Conservation (phyloP, 1,139 yeast genomes). For the Debaryomyces psychrophilus region DNA sequence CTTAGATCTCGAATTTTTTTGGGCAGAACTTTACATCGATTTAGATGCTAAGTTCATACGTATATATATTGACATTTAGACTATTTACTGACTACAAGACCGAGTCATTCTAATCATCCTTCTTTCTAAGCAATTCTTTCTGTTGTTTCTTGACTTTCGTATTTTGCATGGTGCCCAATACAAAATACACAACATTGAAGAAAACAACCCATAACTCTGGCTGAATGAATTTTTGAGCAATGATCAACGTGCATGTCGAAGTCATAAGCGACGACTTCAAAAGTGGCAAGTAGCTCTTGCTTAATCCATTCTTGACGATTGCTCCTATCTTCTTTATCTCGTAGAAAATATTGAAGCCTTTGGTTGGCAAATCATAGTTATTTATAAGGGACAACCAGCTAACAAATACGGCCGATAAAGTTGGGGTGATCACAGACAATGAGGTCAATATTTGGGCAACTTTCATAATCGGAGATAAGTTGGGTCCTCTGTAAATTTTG, state of each 20-base stretch:
- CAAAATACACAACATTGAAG: conserved; percentile 72
- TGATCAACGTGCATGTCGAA: conserved; percentile 60
- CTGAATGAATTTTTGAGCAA: conserved; percentile 75
- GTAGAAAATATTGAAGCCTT: conserved; percentile 10
- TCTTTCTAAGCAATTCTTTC: conserved; percentile 16
- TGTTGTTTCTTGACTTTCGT: conserved; percentile 57
- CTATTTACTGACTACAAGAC: neutral
- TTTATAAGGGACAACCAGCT: conserved; percentile 55
- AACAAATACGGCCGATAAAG: conserved; percentile 59
- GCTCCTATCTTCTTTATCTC: conserved; percentile 26
- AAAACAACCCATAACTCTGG: conserved; percentile 87
- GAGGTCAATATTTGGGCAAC: conserved; percentile 63
- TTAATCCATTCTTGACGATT: conserved; percentile 42
- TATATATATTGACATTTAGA: neutral
- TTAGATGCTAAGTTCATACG: no score
- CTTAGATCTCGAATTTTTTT: no score
- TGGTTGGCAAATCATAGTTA: conserved; percentile 23
- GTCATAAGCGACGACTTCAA: conserved; percentile 66
- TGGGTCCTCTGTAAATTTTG: conserved; percentile 43
- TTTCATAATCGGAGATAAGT: conserved; percentile 41
- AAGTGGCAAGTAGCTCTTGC: conserved; percentile 56
- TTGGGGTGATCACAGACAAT: conserved; percentile 65
- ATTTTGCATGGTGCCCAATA: conserved; percentile 79
- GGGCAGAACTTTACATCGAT: no score
- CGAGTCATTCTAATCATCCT: conserved; percentile 7